Evolutionary conservation across 1,284 basidiomycete genomes (phyloP).

Genomic region (Microbotryum scabiosae): DNA sequence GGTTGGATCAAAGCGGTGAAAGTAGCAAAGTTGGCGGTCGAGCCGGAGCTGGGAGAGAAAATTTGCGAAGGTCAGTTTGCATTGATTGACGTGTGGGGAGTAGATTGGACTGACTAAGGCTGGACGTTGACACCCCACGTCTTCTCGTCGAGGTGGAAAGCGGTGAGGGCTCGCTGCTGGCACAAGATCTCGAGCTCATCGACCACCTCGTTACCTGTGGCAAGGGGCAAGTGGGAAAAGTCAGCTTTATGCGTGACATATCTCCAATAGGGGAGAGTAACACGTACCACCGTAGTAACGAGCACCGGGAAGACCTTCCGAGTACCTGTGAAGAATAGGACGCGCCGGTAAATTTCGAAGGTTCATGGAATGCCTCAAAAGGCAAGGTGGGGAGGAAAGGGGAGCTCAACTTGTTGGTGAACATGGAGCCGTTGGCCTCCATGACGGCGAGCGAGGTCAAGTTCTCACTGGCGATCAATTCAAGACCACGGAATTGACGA

Average conservation of each 20-base stretch:
- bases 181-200: constrained; percentile 93
- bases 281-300: constrained; percentile 80
- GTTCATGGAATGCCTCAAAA: neutral
- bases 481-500: constrained; percentile 90
- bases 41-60: constrained; percentile 24
- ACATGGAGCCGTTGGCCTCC: constrained; percentile 97
- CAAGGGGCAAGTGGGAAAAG: neutral
- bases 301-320: constrained; percentile 57
- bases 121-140: constrained; percentile 98
- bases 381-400: neutral
- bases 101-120: constrained; percentile 72
- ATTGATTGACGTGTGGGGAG: neutral
- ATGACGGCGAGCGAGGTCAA: constrained; percentile 87
- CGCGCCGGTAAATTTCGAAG: too few species aligned
- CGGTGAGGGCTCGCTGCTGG: constrained; percentile 89
- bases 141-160: constrained; percentile 79
- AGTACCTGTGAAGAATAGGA: constrained; percentile 32
- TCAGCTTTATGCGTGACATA: neutral
- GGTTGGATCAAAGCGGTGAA: constrained; percentile 95
- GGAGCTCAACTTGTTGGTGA: constrained; percentile 47
- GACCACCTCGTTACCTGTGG: constrained; percentile 54
- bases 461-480: constrained; percentile 96
- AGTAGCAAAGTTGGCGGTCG: constrained; percentile 90
- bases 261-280: neutral
- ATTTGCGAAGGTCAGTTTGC: neutral